These are phyloP conservation scores for Neurospora sp. DNA, from an alignment of 495 filamentous ascomycete species.

Conservation along the genomic window DNA sequence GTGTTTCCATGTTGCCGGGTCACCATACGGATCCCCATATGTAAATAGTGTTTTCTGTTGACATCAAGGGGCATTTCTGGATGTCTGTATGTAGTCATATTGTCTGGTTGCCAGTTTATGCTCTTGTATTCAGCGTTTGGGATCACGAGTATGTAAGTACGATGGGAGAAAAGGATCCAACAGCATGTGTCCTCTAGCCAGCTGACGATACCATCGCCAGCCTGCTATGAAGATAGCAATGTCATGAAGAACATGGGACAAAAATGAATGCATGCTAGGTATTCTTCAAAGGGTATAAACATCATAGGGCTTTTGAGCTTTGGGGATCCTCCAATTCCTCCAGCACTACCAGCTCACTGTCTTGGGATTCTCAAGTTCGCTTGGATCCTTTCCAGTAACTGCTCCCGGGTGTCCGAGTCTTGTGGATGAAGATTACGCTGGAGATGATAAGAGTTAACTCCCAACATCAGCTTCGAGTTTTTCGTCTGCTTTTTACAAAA, in stretches of 20 bases:
- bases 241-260: background rate
- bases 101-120: background rate
- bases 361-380: constrained; percentile 59
- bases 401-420: constrained; percentile 55
- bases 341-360: background rate
- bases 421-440: constrained; percentile 67
- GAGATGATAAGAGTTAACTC: background rate
- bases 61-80: background rate
- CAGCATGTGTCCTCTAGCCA: background rate
- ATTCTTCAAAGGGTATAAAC: background rate
- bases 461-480: background rate
- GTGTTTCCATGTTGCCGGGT: background rate
- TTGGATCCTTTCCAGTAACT: constrained; percentile 70
- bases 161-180: background rate
- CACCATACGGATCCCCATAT: background rate
- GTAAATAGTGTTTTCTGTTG: background rate
- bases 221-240: background rate
- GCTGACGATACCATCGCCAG: background rate
- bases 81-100: background rate
- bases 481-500: background rate
- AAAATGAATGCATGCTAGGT: background rate
- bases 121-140: background rate
- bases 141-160: background rate
- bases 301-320: background rate
- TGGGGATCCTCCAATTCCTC: background rate